Percentiles rank a stretch among this genome's conserved stretches.
Evolutionary conservation across 2,329 filamentous ascomycete species (phyloP).

Genomic region (Colletotrichum incanum): DNA sequence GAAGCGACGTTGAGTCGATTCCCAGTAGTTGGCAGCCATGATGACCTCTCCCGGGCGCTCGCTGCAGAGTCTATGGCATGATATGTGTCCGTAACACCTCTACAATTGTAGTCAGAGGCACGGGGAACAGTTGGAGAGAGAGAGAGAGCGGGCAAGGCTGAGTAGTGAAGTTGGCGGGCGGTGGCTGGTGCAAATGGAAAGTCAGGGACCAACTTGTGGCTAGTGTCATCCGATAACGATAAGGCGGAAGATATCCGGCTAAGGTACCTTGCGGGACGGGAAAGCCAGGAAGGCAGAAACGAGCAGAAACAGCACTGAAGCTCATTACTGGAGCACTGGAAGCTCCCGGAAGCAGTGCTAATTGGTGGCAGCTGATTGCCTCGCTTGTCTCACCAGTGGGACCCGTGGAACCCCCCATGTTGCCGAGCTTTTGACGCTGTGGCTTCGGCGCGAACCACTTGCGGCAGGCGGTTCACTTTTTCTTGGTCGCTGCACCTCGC

Average conservation of each 20-base stretch:
- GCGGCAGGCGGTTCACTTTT: conserved; percentile 41
- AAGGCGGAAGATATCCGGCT: conserved; percentile 31
- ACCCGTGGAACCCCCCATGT: conserved; percentile 24
- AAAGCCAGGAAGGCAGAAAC: conserved; percentile 8
- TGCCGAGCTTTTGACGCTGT: conserved; percentile 43
- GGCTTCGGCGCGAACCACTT: conserved; percentile 43
- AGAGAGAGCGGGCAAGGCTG: conserved; percentile 1
- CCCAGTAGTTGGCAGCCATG: conserved; percentile 98
- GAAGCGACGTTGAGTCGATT: conserved; percentile 89
- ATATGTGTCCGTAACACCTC: conserved; percentile 6
- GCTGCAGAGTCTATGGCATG: conserved; percentile 27
- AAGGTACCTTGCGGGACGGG: conserved; percentile 15
- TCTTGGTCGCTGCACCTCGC: conserved; percentile 42
- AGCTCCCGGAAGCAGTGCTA: conserved; percentile 35
- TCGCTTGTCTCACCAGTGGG: conserved; percentile 41
- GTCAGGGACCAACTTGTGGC: conserved; percentile 11
- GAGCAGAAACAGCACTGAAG: conserved; percentile 17
- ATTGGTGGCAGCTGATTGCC: conserved; percentile 43
- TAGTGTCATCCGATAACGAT: conserved; percentile 33
- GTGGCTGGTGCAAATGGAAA: not conserved
- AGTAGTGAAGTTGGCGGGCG: conserved; percentile 4
- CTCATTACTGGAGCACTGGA: conserved; percentile 33
- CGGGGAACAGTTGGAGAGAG: not conserved
- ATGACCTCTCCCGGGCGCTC: conserved; percentile 33
- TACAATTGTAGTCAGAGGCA: not conserved